Evolutionary conservation across 1,139 yeast genomes (phyloP).

Genomic region (Nadsonia starkeyi-henricii): DNA sequence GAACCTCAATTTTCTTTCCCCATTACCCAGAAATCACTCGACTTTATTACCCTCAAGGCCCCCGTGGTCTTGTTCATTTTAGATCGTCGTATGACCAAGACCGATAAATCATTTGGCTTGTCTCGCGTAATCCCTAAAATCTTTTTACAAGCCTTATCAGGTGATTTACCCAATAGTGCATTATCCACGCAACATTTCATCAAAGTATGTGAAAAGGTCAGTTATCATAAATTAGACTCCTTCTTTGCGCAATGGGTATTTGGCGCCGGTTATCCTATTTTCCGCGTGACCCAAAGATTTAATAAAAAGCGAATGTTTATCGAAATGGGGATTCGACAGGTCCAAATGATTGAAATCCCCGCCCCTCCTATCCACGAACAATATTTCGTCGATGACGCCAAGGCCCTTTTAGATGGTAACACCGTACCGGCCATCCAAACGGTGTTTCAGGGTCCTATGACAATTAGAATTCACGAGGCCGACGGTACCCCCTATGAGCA

Average conservation of each 20-base stretch:
- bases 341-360: conserved; percentile 50
- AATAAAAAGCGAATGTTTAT: conserved; percentile 88
- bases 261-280: conserved; percentile 80
- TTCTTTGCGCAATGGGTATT: conserved; percentile 92
- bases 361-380: conserved; percentile 25
- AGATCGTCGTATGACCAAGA: conserved; percentile 88
- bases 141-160: conserved; percentile 90
- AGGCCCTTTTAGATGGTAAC: background rate
- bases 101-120: conserved; percentile 86
- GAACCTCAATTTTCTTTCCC: conserved; percentile 55
- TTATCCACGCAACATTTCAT: conserved; percentile 77
- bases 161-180: conserved; percentile 70
- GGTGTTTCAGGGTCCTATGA: conserved; percentile 69
- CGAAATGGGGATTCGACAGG: conserved; percentile 89
- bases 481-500: conserved; percentile 99
- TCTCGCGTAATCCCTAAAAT: conserved; percentile 84
- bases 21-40: conserved; percentile 46
- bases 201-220: conserved; percentile 85
- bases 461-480: conserved; percentile 91
- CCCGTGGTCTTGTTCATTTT: conserved; percentile 75
- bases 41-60: conserved; percentile 60
- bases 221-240: conserved; percentile 65
- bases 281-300: conserved; percentile 79
- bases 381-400: conserved; percentile 25
- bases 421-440: conserved; percentile 14